phyloP scores from a whole-genome alignment of 805 yeast species.

The Yamadazyma tumulicola region DNA sequence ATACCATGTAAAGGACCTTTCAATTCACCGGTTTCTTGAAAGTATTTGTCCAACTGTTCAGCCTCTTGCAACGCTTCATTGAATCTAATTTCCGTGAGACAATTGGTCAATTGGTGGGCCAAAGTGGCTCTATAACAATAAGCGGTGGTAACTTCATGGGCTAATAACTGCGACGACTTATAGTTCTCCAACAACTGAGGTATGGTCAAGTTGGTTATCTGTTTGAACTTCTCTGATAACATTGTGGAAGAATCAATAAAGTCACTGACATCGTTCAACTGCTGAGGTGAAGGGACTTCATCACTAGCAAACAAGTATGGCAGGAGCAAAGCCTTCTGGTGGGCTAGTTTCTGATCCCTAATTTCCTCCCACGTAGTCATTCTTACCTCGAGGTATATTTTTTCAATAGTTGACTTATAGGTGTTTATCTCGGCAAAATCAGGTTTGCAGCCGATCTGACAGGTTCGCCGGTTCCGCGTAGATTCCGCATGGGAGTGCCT shows the following conservation, averaged over 20 bases:
- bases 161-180: background rate
- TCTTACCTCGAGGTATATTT: no score
- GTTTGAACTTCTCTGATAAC: conserved; percentile 2
- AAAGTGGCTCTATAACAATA: conserved; percentile 56
- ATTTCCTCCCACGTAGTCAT: background rate
- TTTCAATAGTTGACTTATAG: no score
- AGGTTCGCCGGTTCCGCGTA: no score
- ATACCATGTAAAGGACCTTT: conserved; percentile 30
- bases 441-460: no score
- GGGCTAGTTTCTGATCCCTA: background rate
- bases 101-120: conserved; percentile 51
- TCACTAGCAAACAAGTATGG: background rate
- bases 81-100: conserved; percentile 33
- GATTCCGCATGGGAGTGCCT: no score
- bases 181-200: background rate
- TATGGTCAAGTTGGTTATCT: conserved; percentile 2
- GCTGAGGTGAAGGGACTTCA: conserved; percentile 6
- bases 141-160: conserved; percentile 25
- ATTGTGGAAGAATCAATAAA: conserved; percentile 5
- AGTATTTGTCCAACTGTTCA: conserved; percentile 20
- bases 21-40: conserved; percentile 13
- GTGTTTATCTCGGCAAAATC: no score
- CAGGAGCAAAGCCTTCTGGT: background rate
- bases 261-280: conserved; percentile 8
- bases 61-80: conserved; percentile 24